Conservation (phyloP, 2,329 filamentous ascomycete genomes). For the Aspergillus neotritici region DNA sequence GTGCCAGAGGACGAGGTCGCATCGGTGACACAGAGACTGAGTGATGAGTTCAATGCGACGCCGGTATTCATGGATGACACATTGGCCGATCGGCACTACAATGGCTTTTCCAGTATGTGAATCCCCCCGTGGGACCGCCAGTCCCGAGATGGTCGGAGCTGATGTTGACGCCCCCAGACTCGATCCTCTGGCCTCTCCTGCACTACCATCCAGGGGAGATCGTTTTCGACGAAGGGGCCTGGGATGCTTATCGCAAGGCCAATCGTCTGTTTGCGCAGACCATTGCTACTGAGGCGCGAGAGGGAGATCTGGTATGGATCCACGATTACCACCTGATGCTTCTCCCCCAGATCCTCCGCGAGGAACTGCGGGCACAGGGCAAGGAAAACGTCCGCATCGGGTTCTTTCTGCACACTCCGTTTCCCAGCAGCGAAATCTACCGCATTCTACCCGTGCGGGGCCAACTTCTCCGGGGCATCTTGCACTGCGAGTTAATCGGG, state of each 20-base stretch:
- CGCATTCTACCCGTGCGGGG: slow-evolving; percentile 85
- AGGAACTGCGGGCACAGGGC: slow-evolving; percentile 63
- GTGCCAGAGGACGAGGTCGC: slow-evolving; percentile 73
- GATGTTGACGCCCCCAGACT: slow-evolving; percentile 52
- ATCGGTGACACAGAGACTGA: slow-evolving; percentile 65
- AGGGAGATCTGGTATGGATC: slow-evolving; percentile 90
- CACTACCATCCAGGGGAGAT: slow-evolving; percentile 97
- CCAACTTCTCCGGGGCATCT: slow-evolving; percentile 72
- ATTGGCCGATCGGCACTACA: slow-evolving; percentile 87
- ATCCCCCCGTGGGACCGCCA: not conserved
- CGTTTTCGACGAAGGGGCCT: slow-evolving; percentile 87
- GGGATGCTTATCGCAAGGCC: slow-evolving; percentile 84
- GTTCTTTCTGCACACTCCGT: slow-evolving; percentile 93
- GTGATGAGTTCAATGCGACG: slow-evolving; percentile 76
- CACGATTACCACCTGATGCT: slow-evolving; percentile 98
- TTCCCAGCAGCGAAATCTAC: slow-evolving; percentile 92
- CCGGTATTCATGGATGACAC: slow-evolving; percentile 88
- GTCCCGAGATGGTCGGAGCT: no score
- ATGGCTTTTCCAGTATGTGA: slow-evolving; percentile 80
- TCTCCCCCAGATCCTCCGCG: slow-evolving; percentile 82
- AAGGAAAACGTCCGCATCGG: slow-evolving; percentile 91
- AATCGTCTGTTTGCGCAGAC: slow-evolving; percentile 84
- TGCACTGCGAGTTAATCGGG: slow-evolving; percentile 86
- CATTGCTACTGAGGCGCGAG: slow-evolving; percentile 75
- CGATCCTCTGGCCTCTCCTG: slow-evolving; percentile 92